These are phyloP conservation scores for Tetrapisispora namnaoensis DNA, from an alignment of 805 yeast genomes.

Conservation along the genomic window DNA sequence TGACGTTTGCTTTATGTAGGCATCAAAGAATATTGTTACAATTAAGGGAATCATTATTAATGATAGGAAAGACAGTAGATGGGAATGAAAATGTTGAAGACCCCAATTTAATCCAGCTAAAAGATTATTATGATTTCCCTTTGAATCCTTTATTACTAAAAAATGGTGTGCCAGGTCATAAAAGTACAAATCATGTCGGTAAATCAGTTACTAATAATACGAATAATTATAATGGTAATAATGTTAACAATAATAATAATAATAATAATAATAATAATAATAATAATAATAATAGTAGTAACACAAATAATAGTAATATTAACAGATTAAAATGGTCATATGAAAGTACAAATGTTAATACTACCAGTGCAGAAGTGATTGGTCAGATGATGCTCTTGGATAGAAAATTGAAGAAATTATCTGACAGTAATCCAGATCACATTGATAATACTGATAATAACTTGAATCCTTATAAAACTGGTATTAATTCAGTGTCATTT, in stretches of 20 bases:
- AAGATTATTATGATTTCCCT: conserved; percentile 3
- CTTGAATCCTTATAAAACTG: background rate
- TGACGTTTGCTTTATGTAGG: conserved; percentile 40
- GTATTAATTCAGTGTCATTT: background rate
- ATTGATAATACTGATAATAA: background rate
- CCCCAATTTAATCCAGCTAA: conserved; percentile 1
- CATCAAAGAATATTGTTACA: conserved; percentile 29
- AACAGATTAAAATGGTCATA: background rate
- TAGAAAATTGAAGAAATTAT: background rate
- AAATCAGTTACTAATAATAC: background rate
- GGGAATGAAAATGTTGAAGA: background rate
- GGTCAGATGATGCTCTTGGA: conserved; percentile 1
- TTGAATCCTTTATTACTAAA: conserved; percentile 1
- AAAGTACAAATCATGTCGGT: background rate
- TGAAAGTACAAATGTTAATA: conserved; percentile 3
- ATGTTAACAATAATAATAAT: conserved; percentile 4
- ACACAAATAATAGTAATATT: background rate
- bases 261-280: no score
- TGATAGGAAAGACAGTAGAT: conserved; percentile 13
- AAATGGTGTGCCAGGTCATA: background rate
- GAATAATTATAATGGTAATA: conserved; percentile 1
- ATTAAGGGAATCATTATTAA: conserved; percentile 16
- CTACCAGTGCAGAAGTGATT: background rate
- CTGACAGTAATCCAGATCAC: background rate
- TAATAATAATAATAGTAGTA: conserved; percentile 5